Conservation (phyloP, 129 eudicot genomes). For the Erigeron canadensis region DNA sequence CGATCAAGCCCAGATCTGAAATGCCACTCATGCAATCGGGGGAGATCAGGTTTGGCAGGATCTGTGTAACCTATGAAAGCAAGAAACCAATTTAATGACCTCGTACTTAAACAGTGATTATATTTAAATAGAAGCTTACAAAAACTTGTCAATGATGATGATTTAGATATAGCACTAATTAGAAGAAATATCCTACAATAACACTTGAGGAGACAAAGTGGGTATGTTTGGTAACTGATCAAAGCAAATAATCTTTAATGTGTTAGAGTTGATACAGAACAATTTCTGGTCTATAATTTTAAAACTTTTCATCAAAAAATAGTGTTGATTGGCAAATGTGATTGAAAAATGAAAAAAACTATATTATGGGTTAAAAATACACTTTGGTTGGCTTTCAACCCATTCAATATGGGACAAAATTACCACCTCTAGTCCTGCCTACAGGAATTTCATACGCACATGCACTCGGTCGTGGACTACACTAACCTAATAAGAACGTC, state of each 20-base stretch:
- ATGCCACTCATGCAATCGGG: conserved; percentile 94
- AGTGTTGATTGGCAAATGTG: no score
- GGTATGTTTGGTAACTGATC: no score
- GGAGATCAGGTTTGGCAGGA: conserved; percentile 93
- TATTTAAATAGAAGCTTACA: no score
- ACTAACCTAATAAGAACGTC: conserved; percentile 66
- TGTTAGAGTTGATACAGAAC: no score
- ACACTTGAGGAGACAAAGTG: neutral
- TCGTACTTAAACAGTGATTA: neutral
- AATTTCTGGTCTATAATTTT: no score
- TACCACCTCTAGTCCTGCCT: neutral
- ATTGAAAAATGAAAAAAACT: no score
- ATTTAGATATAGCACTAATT: neutral
- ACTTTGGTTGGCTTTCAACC: no score
- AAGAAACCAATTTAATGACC: conserved; percentile 21
- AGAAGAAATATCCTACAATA: neutral
- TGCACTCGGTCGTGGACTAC: neutral
- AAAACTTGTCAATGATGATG: neutral
- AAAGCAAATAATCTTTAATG: no score
- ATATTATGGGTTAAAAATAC: no score
- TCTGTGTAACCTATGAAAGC: conserved; percentile 68
- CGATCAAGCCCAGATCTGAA: conserved; percentile 97
- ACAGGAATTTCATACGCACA: neutral
- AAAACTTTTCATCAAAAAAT: no score
- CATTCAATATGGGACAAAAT: no score